These are phyloP conservation scores for Torulaspora globosa DNA, from an alignment of 1,139 yeast genomes.

Conservation along the genomic window DNA sequence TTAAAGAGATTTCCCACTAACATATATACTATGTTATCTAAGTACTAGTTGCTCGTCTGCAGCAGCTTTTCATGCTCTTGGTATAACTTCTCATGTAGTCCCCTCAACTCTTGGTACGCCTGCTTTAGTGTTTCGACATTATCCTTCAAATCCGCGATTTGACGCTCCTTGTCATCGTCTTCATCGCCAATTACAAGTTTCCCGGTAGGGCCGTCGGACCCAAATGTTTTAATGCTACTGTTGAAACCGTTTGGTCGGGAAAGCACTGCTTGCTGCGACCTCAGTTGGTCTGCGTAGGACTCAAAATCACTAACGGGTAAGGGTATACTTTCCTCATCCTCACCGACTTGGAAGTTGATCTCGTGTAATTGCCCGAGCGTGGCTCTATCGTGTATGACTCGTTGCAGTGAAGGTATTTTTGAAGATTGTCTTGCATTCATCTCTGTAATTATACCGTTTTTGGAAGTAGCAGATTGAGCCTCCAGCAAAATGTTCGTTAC, in stretches of 20 bases:
- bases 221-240: conserved; percentile 4
- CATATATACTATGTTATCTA: neutral
- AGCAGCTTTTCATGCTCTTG: conserved; percentile 49
- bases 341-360: conserved; percentile 46
- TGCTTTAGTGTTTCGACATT: conserved; percentile 49
- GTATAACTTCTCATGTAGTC: conserved; percentile 57
- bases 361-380: conserved; percentile 47
- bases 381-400: conserved; percentile 46
- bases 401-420: conserved; percentile 53
- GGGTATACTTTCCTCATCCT: conserved; percentile 23
- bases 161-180: conserved; percentile 25
- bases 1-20: neutral
- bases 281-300: conserved; percentile 46
- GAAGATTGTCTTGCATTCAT: conserved; percentile 31
- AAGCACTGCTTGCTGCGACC: conserved; percentile 51
- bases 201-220: conserved; percentile 16
- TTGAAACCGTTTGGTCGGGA: conserved; percentile 40
- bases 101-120: conserved; percentile 57
- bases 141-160: conserved; percentile 41
- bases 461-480: conserved; percentile 11
- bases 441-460: conserved; percentile 27
- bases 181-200: neutral
- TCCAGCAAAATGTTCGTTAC: conserved; percentile 40
- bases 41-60: conserved; percentile 5
- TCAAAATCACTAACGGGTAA: conserved; percentile 37